Evolutionary conservation across 306 rosid species (phyloP), one percentile per base, ranked within the genome.

Genomic region (Urtica urens): DNA sequence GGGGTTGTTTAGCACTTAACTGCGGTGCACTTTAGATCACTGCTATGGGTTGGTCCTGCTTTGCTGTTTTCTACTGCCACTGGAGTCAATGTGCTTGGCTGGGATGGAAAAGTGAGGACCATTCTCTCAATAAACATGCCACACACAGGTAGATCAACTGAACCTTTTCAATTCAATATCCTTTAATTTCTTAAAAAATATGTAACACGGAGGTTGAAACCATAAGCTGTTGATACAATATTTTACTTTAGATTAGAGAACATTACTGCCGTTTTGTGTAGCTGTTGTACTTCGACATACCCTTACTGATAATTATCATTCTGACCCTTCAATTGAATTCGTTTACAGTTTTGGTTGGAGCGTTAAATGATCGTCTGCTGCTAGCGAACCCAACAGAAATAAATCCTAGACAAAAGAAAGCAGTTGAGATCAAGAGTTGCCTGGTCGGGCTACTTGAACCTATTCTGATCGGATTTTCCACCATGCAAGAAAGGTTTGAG

Each of bases 381-480:
- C 72, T 92, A 25, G 94, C 94, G 27, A 77, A 63, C 69, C 87
- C 92, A 14, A 67, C 99, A 17, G 99, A 85, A 59, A 71, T 82
- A 64, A 92, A 73, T 70, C 96, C 99, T 29, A 79, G 67, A 59
- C 96, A 85, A 60, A 92, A 71, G 74, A 85, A 75, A 76, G 77
- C 75, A 29, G 60, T 85, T 63, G 99, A 85, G 73, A 56, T 92
- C 68, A 92, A 80, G 77, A 82, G 96, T 57, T 92, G 99, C 65
- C 99, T 85, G 53, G 83, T 92, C 69, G 99, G 99, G 68, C 92
- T 92, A 62, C 99, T 92, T 49, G 99, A 92, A 65, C 96, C 99
- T 47, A 92, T 92, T 79, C 94, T 92, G 51, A 79, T 85, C 58
- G 99, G 99, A 69, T 92, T 92, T 77, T 66, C 87, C 55, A 82